These are phyloP conservation scores for Terana coerulea DNA, from an alignment of 768 basidiomycete species.

Conservation along the genomic window DNA sequence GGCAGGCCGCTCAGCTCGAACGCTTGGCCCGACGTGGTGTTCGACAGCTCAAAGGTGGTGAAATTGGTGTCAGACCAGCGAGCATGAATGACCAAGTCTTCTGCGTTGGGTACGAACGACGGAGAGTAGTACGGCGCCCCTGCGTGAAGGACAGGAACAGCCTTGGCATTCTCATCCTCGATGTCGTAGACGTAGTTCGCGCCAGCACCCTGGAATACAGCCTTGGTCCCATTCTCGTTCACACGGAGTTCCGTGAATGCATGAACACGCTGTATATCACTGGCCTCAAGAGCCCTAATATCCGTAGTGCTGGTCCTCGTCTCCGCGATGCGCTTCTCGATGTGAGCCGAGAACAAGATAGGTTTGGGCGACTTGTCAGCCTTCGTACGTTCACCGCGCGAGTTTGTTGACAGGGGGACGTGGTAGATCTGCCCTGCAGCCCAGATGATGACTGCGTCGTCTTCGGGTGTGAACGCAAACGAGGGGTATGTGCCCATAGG, in stretches of 20 bases:
- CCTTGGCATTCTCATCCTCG: slow-evolving; percentile 21
- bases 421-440: slow-evolving; percentile 66
- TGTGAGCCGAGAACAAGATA: slow-evolving; percentile 58
- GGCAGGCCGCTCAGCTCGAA: slow-evolving; percentile 56
- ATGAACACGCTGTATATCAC: slow-evolving; percentile 49
- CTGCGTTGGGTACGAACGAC: slow-evolving; percentile 50
- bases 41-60: slow-evolving; percentile 62
- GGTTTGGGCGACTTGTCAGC: slow-evolving; percentile 36
- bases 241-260: slow-evolving; percentile 61
- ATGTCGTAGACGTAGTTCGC: slow-evolving; percentile 48
- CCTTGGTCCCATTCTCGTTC: slow-evolving; percentile 48
- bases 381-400: slow-evolving; percentile 48
- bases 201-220: slow-evolving; percentile 68
- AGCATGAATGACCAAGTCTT: slow-evolving; percentile 55
- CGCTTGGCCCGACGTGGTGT: slow-evolving; percentile 39
- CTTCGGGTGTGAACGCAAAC: slow-evolving; percentile 61
- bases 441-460: slow-evolving; percentile 66
- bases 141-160: slow-evolving; percentile 44
- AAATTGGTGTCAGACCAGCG: slow-evolving; percentile 67
- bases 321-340: slow-evolving; percentile 62
- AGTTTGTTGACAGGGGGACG: slow-evolving; percentile 53
- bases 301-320: slow-evolving; percentile 48
- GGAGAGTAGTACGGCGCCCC: slow-evolving; percentile 59
- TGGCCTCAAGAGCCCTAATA: slow-evolving; percentile 50
- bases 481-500: slow-evolving; percentile 82